phyloP scores from a whole-genome alignment of 129 eudicot genomes.

The Heracleum sosnowskyi region DNA sequence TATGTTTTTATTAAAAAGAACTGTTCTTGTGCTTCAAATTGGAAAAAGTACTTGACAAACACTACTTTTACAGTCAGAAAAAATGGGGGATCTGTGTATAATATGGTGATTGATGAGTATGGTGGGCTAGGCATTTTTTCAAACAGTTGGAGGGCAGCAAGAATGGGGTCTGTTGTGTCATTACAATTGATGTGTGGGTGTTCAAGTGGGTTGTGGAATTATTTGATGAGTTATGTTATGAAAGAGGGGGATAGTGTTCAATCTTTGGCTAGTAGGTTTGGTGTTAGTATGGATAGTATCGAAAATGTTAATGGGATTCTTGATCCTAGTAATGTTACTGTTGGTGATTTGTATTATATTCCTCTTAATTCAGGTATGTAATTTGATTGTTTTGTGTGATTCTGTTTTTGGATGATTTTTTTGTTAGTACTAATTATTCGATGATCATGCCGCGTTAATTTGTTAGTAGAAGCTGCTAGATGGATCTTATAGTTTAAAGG shows the following conservation, averaged over 20 bases:
- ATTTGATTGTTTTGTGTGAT: constrained; percentile 13
- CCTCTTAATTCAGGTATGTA: constrained; percentile 79
- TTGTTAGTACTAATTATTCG: background rate
- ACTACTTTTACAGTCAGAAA: constrained; percentile 74
- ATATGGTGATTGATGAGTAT: constrained; percentile 58
- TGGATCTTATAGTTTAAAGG: background rate
- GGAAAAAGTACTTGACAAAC: constrained; percentile 43
- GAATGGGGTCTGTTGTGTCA: constrained; percentile 69
- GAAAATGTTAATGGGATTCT: constrained; percentile 57
- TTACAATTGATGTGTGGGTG: constrained; percentile 83
- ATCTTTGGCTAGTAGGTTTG: constrained; percentile 79
- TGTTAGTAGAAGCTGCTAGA: background rate
- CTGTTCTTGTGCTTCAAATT: constrained; percentile 56
- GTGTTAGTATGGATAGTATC: constrained; percentile 97
- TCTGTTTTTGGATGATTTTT: background rate
- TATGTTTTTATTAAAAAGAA: constrained; percentile 58
- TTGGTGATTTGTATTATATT: constrained; percentile 72
- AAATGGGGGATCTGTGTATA: constrained; percentile 55
- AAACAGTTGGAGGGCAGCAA: constrained; percentile 49
- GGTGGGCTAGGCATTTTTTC: constrained; percentile 60
- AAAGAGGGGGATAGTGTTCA: constrained; percentile 76
- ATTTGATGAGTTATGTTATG: constrained; percentile 91
- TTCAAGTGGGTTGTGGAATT: constrained; percentile 92
- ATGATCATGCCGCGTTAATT: background rate
- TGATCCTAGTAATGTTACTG: constrained; percentile 73